Evolutionary conservation across 345 rosid species (phyloP), one percentile per base, ranked within the genome.

Genomic region (Euphorbia pulcherrima): DNA sequence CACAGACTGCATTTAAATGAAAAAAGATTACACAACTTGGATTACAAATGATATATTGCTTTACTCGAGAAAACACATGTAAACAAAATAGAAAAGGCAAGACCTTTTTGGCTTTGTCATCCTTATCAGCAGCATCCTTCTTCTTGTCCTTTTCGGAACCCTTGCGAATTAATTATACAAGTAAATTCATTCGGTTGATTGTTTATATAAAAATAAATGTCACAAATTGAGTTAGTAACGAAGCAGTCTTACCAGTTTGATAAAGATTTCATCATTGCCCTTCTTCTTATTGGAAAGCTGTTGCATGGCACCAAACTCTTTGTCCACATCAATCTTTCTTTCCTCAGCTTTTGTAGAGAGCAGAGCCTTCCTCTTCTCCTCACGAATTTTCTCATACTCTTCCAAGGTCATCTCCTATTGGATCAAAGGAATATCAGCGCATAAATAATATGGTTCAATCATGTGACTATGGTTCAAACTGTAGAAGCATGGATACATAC

Each of bases 111-210:
- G 84, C 86, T 72, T 64, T 90, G 74, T 92, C 99, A 67, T 95
- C 99, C 75, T 88, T 95, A 55, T 95, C 99, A 72, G 80, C 79
- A 62, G 90, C 92, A 57, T 95, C 99, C 77, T 80, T 92, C 74
- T 88, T 82, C 71, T 82, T 95, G 82, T 95, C 99, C 85, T 90
- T 95, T n/a, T 88, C 99, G 67, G 92, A 86, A 55, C 98, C 96
- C 99, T 95, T 50, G 28, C 14, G 75, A 71, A 24, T 76, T 18
- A 71, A 24, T 50, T 24, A 47, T 55, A 27, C 59, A 66, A 40
- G 60, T 58, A 41, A 68, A 44, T 20, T 23, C 2, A 59, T n/a
- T 12, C 55, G 18, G 50, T 33, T 18, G 41, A n/a, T n/a, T n/a
- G n/a, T n/a, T n/a, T n/a, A n/a, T n/a, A n/a, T n/a, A n/a, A n/a